Evolutionary conservation across 805 yeast species (phyloP).

Genomic region (Metschnikowia matae): DNA sequence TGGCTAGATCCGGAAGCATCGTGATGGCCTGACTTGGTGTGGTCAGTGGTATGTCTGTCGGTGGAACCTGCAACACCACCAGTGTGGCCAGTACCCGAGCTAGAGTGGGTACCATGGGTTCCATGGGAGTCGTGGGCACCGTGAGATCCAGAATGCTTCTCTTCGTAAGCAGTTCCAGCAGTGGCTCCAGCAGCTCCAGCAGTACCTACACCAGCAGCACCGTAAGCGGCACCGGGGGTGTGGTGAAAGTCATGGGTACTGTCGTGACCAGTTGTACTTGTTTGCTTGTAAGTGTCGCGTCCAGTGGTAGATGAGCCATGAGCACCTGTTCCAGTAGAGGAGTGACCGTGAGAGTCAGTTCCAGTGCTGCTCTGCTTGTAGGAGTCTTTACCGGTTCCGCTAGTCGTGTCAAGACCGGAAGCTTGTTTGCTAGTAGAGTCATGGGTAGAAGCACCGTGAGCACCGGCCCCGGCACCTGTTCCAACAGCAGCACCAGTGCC

Average conservation of each 20-base stretch:
- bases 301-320: conserved; percentile 4
- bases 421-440: not conserved
- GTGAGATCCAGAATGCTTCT: conserved; percentile 4
- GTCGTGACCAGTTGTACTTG: not conserved
- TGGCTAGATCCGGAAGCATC: conserved; percentile 15
- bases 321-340: conserved; percentile 9
- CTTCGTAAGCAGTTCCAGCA: conserved; percentile 14
- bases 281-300: conserved; percentile 5
- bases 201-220: conserved; percentile 15
- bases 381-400: conserved; percentile 17
- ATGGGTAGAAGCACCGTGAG: not conserved
- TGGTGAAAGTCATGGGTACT: conserved; percentile 1
- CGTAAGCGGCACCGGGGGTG: conserved; percentile 9
- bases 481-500: not conserved
- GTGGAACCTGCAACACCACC: conserved; percentile 6
- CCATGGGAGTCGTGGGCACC: conserved; percentile 1
- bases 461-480: not conserved
- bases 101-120: conserved; percentile 1
- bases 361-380: conserved; percentile 11
- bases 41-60: not conserved
- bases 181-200: conserved; percentile 13
- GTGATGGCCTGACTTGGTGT: conserved; percentile 1
- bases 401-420: conserved; percentile 10
- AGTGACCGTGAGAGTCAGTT: conserved; percentile 15
- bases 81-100: conserved; percentile 5